Evolutionary conservation across 129 eudicot genomes (phyloP).

Genomic region (Saposhnikovia divaricata): DNA sequence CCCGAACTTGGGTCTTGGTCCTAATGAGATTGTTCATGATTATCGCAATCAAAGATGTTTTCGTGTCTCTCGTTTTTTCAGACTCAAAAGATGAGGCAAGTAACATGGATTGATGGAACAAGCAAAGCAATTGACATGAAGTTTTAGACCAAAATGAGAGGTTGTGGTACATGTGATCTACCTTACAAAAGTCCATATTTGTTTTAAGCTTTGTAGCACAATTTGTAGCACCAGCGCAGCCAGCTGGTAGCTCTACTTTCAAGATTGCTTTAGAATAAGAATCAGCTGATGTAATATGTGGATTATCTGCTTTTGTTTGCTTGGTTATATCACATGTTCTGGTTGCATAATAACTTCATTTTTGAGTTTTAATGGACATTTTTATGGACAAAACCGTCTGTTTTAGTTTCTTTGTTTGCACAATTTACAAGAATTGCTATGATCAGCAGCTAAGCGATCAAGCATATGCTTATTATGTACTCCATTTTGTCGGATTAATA

Average conservation of each 20-base stretch:
- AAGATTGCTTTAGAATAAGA: not conserved
- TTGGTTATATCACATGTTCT: not conserved
- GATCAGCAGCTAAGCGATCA: not conserved
- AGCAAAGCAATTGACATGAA: not conserved
- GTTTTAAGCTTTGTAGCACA: not conserved
- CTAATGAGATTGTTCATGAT: slow-evolving; percentile 43
- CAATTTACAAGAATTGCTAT: not conserved
- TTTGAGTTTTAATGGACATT: not conserved
- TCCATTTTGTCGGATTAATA: not conserved
- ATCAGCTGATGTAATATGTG: not conserved
- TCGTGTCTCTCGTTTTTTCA: slow-evolving; percentile 15
- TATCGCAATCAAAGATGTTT: slow-evolving; percentile 44
- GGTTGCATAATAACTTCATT: not conserved
- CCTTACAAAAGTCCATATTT: not conserved
- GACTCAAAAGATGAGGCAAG: slow-evolving; percentile 5
- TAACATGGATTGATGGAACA: not conserved
- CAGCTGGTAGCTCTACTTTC: not conserved
- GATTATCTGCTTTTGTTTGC: slow-evolving; percentile 1
- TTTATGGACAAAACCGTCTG: not conserved
- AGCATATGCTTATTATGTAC: not conserved
- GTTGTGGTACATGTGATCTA: not conserved
- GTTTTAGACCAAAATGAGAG: not conserved
- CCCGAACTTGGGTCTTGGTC: slow-evolving; percentile 41
- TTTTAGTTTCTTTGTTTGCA: not conserved
- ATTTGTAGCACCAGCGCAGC: not conserved